A percentile compares a stretch with the other conserved stretches of the same genome.
These are phyloP conservation scores for Edaphochlamys debaryana DNA, from an alignment of 139 green algal species.

Conservation along the genomic window DNA sequence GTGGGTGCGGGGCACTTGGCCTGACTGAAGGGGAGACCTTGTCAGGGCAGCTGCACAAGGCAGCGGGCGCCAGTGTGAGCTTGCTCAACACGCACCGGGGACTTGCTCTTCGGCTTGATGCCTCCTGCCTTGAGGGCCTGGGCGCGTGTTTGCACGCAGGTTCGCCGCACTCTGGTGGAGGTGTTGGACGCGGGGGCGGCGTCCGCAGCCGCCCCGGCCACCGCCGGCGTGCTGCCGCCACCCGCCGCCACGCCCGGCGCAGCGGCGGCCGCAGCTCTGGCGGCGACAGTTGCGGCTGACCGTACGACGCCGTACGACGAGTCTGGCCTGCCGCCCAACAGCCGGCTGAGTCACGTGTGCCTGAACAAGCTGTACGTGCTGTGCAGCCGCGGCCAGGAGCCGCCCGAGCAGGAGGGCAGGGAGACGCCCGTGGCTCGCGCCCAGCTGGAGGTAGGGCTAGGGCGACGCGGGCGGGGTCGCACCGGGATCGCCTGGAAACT, in stretches of 20 bases:
- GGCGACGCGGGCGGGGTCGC: no score
- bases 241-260: neutral
- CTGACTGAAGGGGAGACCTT: no score
- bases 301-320: slow-evolving; percentile 34
- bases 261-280: no score
- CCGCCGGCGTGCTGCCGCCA: neutral
- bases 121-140: no score
- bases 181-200: slow-evolving; percentile 68
- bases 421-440: slow-evolving; percentile 27
- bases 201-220: neutral
- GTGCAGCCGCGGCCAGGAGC: slow-evolving; percentile 70
- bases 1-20: slow-evolving; percentile 1
- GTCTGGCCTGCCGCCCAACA: slow-evolving; percentile 34
- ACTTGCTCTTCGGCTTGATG: no score
- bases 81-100: no score
- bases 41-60: no score
- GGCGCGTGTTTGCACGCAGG: no score
- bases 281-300: no score
- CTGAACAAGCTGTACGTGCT: slow-evolving; percentile 88
- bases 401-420: neutral
- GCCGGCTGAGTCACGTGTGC: slow-evolving; percentile 81
- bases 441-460: slow-evolving; percentile 55
- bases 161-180: slow-evolving; percentile 61
- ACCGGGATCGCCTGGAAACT: no score
- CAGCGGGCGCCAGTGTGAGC: no score